A percentile compares a stretch with the other conserved stretches of the same genome.
Conservation (phyloP, 2,329 filamentous ascomycete species). For the Pseudogymnoascus sp. region DNA sequence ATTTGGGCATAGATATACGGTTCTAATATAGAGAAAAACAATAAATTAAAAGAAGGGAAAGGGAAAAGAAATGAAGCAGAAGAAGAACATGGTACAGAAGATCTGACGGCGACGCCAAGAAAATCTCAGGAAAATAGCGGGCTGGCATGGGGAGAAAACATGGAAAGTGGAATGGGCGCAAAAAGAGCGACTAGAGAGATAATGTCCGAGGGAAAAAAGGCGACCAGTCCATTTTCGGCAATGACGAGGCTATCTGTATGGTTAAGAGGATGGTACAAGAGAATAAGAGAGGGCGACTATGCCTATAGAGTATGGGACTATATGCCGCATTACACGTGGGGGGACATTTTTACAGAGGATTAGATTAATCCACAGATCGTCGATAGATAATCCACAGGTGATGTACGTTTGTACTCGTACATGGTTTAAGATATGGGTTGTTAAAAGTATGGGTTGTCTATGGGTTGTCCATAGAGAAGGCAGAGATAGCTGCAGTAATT, state of each 20-base stretch:
- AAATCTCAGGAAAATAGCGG: not conserved
- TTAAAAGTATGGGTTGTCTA: not conserved
- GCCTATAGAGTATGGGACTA: not conserved
- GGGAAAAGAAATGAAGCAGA: not conserved
- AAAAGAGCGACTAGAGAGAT: not conserved
- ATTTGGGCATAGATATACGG: constrained; percentile 8
- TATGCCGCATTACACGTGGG: not conserved
- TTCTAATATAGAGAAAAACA: not conserved
- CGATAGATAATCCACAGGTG: not conserved
- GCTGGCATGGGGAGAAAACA: not conserved
- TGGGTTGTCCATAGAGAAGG: not conserved
- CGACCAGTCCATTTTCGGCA: not conserved
- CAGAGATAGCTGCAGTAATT: not conserved
- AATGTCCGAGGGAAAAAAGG: not conserved
- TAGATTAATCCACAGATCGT: not conserved
- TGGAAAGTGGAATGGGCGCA: not conserved
- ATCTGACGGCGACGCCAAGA: not conserved
- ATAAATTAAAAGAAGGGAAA: not conserved
- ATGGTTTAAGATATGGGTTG: too few species aligned
- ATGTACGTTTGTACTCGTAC: not conserved
- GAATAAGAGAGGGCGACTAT: not conserved
- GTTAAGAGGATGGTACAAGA: not conserved
- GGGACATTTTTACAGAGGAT: not conserved
- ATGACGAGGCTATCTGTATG: not conserved
- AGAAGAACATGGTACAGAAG: not conserved